A percentile compares a stretch with the other conserved stretches of the same genome.
Conservation (phyloP, 2,329 filamentous ascomycete genomes). For the Fusarium beomiforme region DNA sequence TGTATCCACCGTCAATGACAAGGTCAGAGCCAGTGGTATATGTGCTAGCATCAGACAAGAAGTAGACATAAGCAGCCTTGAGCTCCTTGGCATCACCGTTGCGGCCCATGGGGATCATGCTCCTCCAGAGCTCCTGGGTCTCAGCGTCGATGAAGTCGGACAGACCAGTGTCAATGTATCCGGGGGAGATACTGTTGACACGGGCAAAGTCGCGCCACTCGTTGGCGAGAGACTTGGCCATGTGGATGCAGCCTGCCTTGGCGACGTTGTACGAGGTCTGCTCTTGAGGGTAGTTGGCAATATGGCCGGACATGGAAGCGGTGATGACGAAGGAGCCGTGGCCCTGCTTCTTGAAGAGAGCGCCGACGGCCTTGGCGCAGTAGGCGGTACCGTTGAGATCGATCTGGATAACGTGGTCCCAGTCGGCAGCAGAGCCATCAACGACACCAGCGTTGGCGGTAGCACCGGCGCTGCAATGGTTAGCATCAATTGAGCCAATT, state of each 20-base stretch:
- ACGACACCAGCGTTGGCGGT: constrained; percentile 75
- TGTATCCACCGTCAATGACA: constrained; percentile 77
- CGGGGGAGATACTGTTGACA: constrained; percentile 72
- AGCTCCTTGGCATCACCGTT: constrained; percentile 75
- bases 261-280: constrained; percentile 75
- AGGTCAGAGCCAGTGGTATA: constrained; percentile 80
- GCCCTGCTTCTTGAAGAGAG: constrained; percentile 71
- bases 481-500: not conserved
- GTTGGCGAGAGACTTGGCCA: constrained; percentile 62
- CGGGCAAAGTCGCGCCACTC: constrained; percentile 76
- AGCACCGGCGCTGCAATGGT: constrained; percentile 62
- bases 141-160: constrained; percentile 72
- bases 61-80: constrained; percentile 81
- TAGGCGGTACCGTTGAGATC: constrained; percentile 76
- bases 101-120: constrained; percentile 78
- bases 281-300: constrained; percentile 75
- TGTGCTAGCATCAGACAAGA: constrained; percentile 77
- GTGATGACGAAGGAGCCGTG: constrained; percentile 75
- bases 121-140: constrained; percentile 77
- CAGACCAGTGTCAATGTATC: constrained; percentile 75
- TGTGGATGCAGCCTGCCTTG: constrained; percentile 64
- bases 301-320: constrained; percentile 75
- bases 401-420: constrained; percentile 70
- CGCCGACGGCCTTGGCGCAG: constrained; percentile 71
- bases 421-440: constrained; percentile 73